These are phyloP conservation scores for Heterobasidion annosum DNA, from an alignment of 1,284 basidiomycete genomes.

Conservation along the genomic window DNA sequence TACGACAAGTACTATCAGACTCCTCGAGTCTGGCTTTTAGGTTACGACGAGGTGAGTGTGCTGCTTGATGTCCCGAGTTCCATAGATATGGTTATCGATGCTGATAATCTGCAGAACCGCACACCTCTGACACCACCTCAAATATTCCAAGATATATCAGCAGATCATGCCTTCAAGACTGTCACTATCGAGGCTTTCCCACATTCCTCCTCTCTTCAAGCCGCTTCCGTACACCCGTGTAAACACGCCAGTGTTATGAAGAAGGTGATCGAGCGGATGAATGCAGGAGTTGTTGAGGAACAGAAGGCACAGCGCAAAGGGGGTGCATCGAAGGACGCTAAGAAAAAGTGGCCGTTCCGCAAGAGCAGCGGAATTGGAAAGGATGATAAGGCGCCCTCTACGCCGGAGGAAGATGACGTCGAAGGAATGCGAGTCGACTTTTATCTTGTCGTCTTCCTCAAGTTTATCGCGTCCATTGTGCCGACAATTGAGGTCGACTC, in stretches of 20 bases:
- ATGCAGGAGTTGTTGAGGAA: conserved; percentile 75
- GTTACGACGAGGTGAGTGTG: conserved; percentile 78
- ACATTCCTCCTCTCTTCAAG: conserved; percentile 77
- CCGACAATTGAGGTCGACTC: conserved; percentile 95
- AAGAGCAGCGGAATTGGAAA: conserved; percentile 57
- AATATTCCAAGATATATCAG: conserved; percentile 96
- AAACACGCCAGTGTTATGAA: conserved; percentile 99
- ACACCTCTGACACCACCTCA: conserved; percentile 80
- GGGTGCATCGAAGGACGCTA: conserved; percentile 34
- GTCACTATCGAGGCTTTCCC: conserved; percentile 99
- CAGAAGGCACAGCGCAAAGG: conserved; percentile 54
- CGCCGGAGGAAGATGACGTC: conserved; percentile 56
- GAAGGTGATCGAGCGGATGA: conserved; percentile 99
- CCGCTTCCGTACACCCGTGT: conserved; percentile 94
- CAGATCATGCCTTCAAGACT: conserved; percentile 97
- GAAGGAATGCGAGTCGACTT: conserved; percentile 92
- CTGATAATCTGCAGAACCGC: conserved; percentile 52
- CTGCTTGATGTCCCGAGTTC: background rate
- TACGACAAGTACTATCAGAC: conserved; percentile 99
- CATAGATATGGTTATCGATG: background rate
- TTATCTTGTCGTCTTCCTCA: conserved; percentile 93
- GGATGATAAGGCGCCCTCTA: conserved; percentile 34
- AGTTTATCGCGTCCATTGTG: conserved; percentile 91
- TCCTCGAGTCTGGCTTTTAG: conserved; percentile 89
- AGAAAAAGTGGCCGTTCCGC: conserved; percentile 83